Base-by-base conservation (phyloP, 306 rosid genomes). In the Begonia masoniana region DNA sequence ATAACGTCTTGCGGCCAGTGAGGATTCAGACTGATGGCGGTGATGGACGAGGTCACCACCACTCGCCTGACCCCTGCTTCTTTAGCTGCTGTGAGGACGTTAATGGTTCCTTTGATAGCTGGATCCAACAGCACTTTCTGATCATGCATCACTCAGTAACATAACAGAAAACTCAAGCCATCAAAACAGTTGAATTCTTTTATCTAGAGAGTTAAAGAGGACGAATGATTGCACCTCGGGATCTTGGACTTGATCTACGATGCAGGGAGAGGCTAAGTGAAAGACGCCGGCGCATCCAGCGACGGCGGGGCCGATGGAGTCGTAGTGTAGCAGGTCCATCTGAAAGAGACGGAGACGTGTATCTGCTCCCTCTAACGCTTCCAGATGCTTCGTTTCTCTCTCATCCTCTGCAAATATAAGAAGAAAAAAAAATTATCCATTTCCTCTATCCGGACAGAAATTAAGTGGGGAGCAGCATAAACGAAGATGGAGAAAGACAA, bases 221-320 rank as follows among this genome's bases (percentile, higher is more conserved):
- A 31, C 39, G 10, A 16, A 10, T 13, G 39, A 36, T 12, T 31
- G 12, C 10, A 85, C 93, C 88, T 89, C 65, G 19, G 97, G 97
- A 41, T 85, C 80, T 0, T 65, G 64, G 26, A 89, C 94, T 58
- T 57, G 53, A 17, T 82, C 95, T n/a, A 89, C 78, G 47, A 62
- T 72, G 71, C 86, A 75, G 3, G 95, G 97, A 12, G 93, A 89
- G 54, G 97, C 97, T 8, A 89, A 78, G 72, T 82, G 97, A 81
- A 89, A 85, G 57, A 89, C 83, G 31, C 97, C 97, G 53, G 52
- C 41, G 62, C 95, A 89, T 58, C 94, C 95, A 9, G 14, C 13
- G 42, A 88, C 47, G 41, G 97, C 87, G 35, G 87, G 59, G 61
- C 54, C 47, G 54, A 82, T 63, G 54, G 95, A 66, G 50, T 58